phyloP scores from a whole-genome alignment of 139 green algal species.

The Gonium pectorale region DNA sequence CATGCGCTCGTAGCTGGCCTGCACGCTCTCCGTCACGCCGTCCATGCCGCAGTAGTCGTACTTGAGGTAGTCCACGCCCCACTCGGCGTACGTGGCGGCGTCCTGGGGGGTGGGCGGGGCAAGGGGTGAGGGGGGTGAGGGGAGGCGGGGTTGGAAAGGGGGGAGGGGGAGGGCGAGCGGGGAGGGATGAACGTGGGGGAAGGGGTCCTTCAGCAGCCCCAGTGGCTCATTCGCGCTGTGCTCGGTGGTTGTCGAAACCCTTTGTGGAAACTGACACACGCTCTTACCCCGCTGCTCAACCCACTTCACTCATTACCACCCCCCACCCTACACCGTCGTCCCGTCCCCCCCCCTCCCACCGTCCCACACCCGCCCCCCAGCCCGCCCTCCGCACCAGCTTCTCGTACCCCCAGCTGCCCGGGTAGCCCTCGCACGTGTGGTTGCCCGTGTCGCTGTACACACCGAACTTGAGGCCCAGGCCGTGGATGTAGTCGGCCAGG shows the following conservation, averaged over 20 bases:
- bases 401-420: slow-evolving; percentile 72
- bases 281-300: neutral
- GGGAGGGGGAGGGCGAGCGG: neutral
- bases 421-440: slow-evolving; percentile 78
- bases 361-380: neutral
- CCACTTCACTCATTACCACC: neutral
- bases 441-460: slow-evolving; percentile 78
- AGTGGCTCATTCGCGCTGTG: too few species aligned
- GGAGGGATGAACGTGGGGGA: too few species aligned
- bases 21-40: slow-evolving; percentile 27
- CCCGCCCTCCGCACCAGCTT: slow-evolving; percentile 38
- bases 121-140: neutral
- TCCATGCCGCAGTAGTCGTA: slow-evolving; percentile 78
- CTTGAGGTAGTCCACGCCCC: slow-evolving; percentile 86
- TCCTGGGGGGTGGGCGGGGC: slow-evolving; percentile 57
- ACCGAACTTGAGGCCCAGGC: slow-evolving; percentile 76
- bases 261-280: too few species aligned
- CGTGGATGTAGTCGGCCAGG: slow-evolving; percentile 67
- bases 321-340: neutral
- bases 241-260: too few species aligned
- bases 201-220: too few species aligned
- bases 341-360: neutral
- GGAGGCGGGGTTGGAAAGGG: neutral
- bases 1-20: slow-evolving; percentile 71
- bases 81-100: slow-evolving; percentile 74